Evolutionary conservation across 371 early-diverging fungal species (phyloP).

Genomic region (Apophysomyces sp.): DNA sequence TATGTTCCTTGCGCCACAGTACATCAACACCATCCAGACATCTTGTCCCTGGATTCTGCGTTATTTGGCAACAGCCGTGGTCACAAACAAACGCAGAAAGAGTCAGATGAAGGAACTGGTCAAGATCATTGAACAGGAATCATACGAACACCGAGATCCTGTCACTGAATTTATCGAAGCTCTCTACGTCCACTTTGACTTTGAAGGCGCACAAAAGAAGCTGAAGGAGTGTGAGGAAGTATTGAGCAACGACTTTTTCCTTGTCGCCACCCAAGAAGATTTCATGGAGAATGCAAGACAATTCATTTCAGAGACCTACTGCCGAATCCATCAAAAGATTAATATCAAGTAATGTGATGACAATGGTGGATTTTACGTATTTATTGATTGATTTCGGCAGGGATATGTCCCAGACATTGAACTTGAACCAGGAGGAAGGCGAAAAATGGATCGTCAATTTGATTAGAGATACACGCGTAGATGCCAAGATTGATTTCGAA

Average conservation of each 20-base stretch:
- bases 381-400: conserved; percentile 19
- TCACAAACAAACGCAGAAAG: conserved; percentile 90
- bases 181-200: conserved; percentile 90
- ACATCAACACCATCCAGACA: conserved; percentile 95
- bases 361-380: neutral
- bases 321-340: conserved; percentile 92
- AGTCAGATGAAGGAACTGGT: conserved; percentile 86
- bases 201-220: conserved; percentile 89
- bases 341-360: conserved; percentile 57
- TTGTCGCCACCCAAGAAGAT: conserved; percentile 79
- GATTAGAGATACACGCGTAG: conserved; percentile 91
- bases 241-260: conserved; percentile 86
- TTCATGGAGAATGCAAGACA: conserved; percentile 92
- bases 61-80: conserved; percentile 87
- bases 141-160: conserved; percentile 82
- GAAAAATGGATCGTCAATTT: conserved; percentile 97
- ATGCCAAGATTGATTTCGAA: conserved; percentile 94
- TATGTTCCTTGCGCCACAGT: conserved; percentile 87
- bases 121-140: conserved; percentile 85
- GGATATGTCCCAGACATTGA: conserved; percentile 79
- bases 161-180: conserved; percentile 90
- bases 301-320: conserved; percentile 94
- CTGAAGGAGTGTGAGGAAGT: conserved; percentile 87
- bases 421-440: conserved; percentile 86
- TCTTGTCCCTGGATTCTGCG: conserved; percentile 95